phyloP scores from a whole-genome alignment of 176 grass and related monocot genomes.

The Oryza punctata region DNA sequence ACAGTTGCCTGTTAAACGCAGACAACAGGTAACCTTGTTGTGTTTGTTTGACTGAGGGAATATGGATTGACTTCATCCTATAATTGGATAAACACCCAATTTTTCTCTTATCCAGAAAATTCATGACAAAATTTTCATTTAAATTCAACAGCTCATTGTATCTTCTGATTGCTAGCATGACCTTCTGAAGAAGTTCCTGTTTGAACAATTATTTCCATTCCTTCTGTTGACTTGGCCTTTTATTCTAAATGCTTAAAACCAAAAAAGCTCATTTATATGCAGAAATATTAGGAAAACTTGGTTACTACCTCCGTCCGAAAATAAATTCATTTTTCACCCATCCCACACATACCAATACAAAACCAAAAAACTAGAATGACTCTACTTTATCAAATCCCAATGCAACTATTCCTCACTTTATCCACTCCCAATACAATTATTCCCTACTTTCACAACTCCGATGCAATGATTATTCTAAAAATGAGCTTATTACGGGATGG shows the following conservation, averaged over 20 bases:
- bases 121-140: not conserved
- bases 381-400: no score
- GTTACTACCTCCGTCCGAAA: no score
- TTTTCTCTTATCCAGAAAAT: not conserved
- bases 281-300: conserved; percentile 4
- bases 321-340: no score
- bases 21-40: conserved; percentile 68
- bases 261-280: conserved; percentile 7
- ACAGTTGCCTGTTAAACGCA: conserved; percentile 80
- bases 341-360: no score
- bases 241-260: conserved; percentile 1
- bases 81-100: not conserved
- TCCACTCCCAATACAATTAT: no score
- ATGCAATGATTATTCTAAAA: no score
- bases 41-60: not conserved
- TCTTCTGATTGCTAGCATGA: not conserved
- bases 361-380: no score
- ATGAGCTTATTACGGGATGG: no score
- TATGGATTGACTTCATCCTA: not conserved
- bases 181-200: conserved; percentile 4
- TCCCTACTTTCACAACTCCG: no score
- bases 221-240: conserved; percentile 21
- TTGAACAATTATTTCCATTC: conserved; percentile 7
- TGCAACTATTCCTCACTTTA: no score
- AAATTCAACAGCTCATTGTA: not conserved